phyloP scores from a whole-genome alignment of 352 stramenopile genomes.

The Pythium insidiosum region DNA sequence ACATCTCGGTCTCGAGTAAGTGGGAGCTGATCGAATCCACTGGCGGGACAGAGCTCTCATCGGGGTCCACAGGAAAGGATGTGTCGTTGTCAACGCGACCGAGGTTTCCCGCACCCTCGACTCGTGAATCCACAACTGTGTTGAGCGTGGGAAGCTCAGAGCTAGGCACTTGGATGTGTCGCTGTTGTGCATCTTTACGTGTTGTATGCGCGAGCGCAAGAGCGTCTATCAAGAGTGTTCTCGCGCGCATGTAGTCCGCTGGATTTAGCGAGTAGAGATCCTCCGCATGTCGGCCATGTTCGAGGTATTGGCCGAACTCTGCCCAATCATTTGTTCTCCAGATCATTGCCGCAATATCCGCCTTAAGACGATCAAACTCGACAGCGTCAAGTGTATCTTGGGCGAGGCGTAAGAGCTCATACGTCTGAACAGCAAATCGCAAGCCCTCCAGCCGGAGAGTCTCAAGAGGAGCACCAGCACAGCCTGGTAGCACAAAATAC shows the following conservation, averaged over 20 bases:
- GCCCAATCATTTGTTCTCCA: conserved; percentile 50
- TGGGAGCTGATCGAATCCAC: no score
- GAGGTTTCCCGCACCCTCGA: no score
- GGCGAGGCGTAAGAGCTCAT: conserved; percentile 49
- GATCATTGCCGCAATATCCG: conserved; percentile 46
- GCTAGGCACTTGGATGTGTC: no score
- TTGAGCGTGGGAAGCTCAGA: no score
- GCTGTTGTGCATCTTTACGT: no score
- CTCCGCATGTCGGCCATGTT: conserved; percentile 9
- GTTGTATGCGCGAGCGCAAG: conserved; percentile 29
- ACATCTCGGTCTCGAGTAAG: no score
- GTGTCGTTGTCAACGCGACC: no score
- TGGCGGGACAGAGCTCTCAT: no score
- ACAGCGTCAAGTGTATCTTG: conserved; percentile 20
- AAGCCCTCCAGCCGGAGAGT: conserved; percentile 63
- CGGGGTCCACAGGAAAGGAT: no score
- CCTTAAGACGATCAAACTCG: conserved; percentile 46
- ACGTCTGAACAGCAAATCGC: conserved; percentile 57
- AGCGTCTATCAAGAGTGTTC: conserved; percentile 53
- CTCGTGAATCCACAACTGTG: no score
- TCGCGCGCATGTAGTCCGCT: conserved; percentile 51
- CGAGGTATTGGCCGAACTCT: conserved; percentile 27
- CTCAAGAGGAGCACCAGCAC: conserved; percentile 52
- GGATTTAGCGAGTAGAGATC: conserved; percentile 71
- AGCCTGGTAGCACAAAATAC: conserved; percentile 74